Base-by-base conservation (phyloP, 202 grass and related monocot genomes). In the Elaeis oleifera region DNA sequence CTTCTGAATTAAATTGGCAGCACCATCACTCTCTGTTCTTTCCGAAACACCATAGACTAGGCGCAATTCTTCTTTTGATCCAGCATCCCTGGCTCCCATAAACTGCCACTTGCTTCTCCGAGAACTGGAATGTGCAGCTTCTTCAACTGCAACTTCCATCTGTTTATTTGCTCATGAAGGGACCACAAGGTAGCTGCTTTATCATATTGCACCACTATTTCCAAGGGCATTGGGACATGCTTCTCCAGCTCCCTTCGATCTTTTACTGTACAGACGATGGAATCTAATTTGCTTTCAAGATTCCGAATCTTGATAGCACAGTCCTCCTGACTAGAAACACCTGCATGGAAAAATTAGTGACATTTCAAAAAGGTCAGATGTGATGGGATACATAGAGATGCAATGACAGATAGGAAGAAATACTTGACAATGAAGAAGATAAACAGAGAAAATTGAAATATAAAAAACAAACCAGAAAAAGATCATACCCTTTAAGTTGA, bases 271-370 rank as follows among this genome's bases (percentile, higher is more conserved):
- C 83, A 97, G 23, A 97, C 94, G 63, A 92, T 26, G 1, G 85
- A 97, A 79, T 97, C 94, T 62, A 97, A 71, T 69, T 97, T 97
- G 29, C 74, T 97, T 70, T 97, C 94, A 49, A 97, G 88, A 78
- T 97, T 97, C 54, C 88, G 75, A 77, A 97, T 97, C 78, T 97
- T 97, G 79, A 97, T 97, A 27, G 94, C 94, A 79, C 94, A 97
- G 68, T 97, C 94, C 54, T 97, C 88, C 80, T 97, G 94, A 80
- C 94, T 97, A 60, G 88, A 89, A 60, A 97, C 94, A 63, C 94
- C 94, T 97, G 79, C 26, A 20, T 39, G 78, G 25, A 75, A 22
- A n/a, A 56, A 3, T 52, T 20, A 53, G 55, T 61, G 19, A 69
- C 21, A 25, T 25, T 53, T 52, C 25, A 31, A 32, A 28, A 56